Conservation (phyloP, 2,329 filamentous ascomycete genomes). For the Apiospora rasikravindrae region DNA sequence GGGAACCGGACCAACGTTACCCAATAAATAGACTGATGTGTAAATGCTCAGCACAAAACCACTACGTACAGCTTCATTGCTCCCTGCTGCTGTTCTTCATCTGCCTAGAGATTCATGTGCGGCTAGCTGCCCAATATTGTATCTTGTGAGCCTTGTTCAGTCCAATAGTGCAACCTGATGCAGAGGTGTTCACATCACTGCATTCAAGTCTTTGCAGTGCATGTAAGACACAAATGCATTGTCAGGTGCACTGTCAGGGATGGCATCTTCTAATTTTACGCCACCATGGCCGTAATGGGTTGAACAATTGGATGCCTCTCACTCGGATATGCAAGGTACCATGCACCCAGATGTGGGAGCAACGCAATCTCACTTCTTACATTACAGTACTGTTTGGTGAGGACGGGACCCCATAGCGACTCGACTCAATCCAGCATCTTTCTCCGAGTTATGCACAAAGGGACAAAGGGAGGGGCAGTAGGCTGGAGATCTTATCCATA, state of each 20-base stretch:
- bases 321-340: slow-evolving; percentile 14
- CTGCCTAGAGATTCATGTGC: neutral
- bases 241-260: neutral
- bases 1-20: too few relatives aligned
- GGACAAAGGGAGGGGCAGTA: neutral
- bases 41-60: neutral
- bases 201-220: neutral
- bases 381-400: slow-evolving; percentile 10
- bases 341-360: slow-evolving; percentile 6
- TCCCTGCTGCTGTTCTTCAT: neutral
- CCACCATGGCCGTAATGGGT: slow-evolving; percentile 2
- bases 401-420: neutral
- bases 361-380: slow-evolving; percentile 12
- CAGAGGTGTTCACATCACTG: neutral
- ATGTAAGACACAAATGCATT: neutral
- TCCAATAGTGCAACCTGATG: neutral
- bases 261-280: neutral
- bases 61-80: neutral
- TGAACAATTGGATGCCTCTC: neutral
- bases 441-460: neutral
- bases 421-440: neutral
- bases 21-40: neutral
- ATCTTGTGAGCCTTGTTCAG: neutral
- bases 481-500: neutral
- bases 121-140: neutral